Evolutionary conservation across 768 basidiomycete species (phyloP), one percentile per base, ranked within the genome.

Genomic region (Xerocomellus dryophilus): DNA sequence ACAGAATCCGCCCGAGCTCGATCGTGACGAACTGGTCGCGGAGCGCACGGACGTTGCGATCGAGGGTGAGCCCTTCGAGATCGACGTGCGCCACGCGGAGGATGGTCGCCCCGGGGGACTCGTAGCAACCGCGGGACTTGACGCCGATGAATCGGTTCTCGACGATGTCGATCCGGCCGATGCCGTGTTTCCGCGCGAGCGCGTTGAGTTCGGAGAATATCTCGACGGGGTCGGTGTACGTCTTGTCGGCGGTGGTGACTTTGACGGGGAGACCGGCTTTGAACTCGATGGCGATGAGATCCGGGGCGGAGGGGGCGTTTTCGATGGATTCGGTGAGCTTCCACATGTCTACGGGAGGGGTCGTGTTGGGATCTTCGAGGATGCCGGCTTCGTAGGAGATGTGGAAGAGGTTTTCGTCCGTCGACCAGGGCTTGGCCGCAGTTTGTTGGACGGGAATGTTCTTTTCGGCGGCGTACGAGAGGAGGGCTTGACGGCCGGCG

Each of bases 331-430:
- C 78, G 58, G 92, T 98, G 60, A 98, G 85, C 73, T 98, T 98
- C 97, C 97, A 99, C 97, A 99, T 99, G 79, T 98, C 96, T 12
- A 71, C 69, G 17, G 96, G 96, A 49, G 97, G 97, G 6, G 93
- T 98, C 55, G 78, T 85, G 78, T 96, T 84, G 59, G 97, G 97
- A 68, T 98, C 90, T 72, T 99, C 97, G 59, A 99, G 85, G 71
- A 99, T 98, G 42, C 96, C 97, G 11, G 97, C 96, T 73, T 99
- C 97, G 76, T 98, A 99, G 17, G 97, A 98, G 74, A 98, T 99
- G 78, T 99, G 97, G 86, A 96, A 98, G 44, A 99, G 81, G 77
- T 98, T 99, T 76, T 98, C 97, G 71, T 99, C 96, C 7, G 97
- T 99, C 3, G 96, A 98, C 97, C 97, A 99, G 35, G 97, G 96